phyloP scores from a whole-genome alignment of 306 rosid genomes.

The barrel medic (Medicago truncatula) region DNA sequence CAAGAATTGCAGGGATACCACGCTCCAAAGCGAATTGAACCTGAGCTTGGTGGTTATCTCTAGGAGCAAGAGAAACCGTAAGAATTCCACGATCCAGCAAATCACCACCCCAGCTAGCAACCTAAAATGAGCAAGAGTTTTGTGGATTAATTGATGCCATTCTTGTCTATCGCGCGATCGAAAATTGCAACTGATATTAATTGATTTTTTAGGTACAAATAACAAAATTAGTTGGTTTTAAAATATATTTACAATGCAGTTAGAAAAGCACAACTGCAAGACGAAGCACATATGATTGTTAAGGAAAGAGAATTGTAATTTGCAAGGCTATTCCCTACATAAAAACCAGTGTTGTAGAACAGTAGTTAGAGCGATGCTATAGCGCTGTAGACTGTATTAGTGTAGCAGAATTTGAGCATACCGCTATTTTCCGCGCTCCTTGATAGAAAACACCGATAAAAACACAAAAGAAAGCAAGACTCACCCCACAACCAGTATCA shows the following conservation, averaged over 20 bases:
- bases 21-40: slow-evolving; percentile 99
- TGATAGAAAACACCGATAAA: neutral
- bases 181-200: slow-evolving; percentile 22
- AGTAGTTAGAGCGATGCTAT: neutral
- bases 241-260: neutral
- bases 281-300: neutral
- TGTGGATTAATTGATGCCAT: slow-evolving; percentile 28
- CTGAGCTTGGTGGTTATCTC: slow-evolving; percentile 99
- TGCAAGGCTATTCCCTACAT: neutral
- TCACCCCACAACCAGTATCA: slow-evolving; percentile 99
- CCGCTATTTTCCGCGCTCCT: neutral
- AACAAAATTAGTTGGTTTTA: slow-evolving; percentile 6
- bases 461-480: slow-evolving; percentile 32
- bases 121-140: slow-evolving; percentile 52
- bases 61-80: slow-evolving; percentile 93
- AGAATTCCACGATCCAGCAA: slow-evolving; percentile 90
- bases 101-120: slow-evolving; percentile 99
- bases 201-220: neutral
- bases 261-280: slow-evolving; percentile 6
- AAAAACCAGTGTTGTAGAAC: neutral
- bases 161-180: slow-evolving; percentile 12
- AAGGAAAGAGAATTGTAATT: slow-evolving; percentile 9
- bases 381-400: too few species aligned
- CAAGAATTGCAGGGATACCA: slow-evolving; percentile 98
- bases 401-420: neutral